Evolutionary conservation across 1,139 yeast species (phyloP), one percentile per base, ranked within the genome.

Genomic region (Spathaspora jeffriesii): DNA sequence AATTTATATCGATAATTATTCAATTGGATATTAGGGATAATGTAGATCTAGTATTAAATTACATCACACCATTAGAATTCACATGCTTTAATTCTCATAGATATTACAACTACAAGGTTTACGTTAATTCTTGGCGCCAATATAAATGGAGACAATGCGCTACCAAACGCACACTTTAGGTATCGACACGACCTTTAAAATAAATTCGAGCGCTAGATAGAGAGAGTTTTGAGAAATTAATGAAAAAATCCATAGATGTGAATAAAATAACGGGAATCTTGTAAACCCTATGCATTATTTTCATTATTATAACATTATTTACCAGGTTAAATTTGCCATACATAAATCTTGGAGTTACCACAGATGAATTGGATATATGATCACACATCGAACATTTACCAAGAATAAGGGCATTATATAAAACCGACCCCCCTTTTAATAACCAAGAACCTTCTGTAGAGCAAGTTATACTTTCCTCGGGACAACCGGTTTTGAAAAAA

Each of bases 321-420:
- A 61, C 84, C 0, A 67, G 63, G 1, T 78, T 87, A 53, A 96
- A 89, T 54, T 38, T 86, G 20, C 67, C 81, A 47, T 79, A 84
- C 58, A 69, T 89, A 2, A 82, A 81, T 55, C 73, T 84, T 37
- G 99, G 99, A 0, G 87, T 87, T 55, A 91, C 98, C n/a, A 90
- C 97, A 2, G 91, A 88, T 60, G 99, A 93, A 65, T 72, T 84
- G 10, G 82, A 77, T 44, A 93, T 93, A 64, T 93, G 98, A 98
- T 82, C 76, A 22, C 84, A 79, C 17, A 74, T 93, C 11, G 84
- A 85, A 48, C 78, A 82, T 43, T 72, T 88, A 51, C 74, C 90
- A 9, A 47, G 56, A 3, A 58, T 78, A 10, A 71, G 72, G 1
- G 52, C 58, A 2, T 62, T 75, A 43, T 73, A 62, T 50, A 53